phyloP scores from a whole-genome alignment of 352 stramenopile species.

The Thalassiosira sp. region DNA sequence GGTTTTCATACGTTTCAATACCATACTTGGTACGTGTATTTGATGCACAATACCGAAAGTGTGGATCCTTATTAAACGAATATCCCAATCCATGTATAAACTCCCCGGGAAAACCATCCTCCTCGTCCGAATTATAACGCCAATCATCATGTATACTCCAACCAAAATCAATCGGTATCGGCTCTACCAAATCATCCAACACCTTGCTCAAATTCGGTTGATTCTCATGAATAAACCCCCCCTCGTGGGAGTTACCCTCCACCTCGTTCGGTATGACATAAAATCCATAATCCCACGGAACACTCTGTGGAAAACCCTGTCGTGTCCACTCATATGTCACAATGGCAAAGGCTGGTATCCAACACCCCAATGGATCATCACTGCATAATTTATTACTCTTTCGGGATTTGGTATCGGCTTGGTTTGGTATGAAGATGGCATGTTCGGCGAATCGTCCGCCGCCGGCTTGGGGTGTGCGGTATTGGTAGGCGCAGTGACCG shows the following conservation, averaged over 20 bases:
- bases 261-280: conserved; percentile 44
- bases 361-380: conserved; percentile 44
- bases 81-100: conserved; percentile 43
- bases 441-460: conserved; percentile 40
- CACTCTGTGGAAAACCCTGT: conserved; percentile 30
- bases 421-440: conserved; percentile 44
- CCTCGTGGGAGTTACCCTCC: conserved; percentile 6
- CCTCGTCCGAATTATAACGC: neutral
- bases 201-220: conserved; percentile 14
- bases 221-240: conserved; percentile 23
- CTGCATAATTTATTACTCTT: conserved; percentile 32
- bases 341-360: conserved; percentile 37
- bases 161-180: conserved; percentile 39
- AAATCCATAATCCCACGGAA: conserved; percentile 45
- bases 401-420: conserved; percentile 23
- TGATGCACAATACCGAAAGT: conserved; percentile 38
- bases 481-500: conserved; percentile 43
- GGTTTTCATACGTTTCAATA: conserved; percentile 33
- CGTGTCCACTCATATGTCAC: conserved; percentile 39
- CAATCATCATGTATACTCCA: conserved; percentile 10
- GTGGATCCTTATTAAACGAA: conserved; percentile 39
- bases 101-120: neutral
- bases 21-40: conserved; percentile 25
- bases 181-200: conserved; percentile 30
- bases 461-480: neutral